Base-by-base conservation (phyloP, 306 rosid genomes). In the Echinosophora koreensis region DNA sequence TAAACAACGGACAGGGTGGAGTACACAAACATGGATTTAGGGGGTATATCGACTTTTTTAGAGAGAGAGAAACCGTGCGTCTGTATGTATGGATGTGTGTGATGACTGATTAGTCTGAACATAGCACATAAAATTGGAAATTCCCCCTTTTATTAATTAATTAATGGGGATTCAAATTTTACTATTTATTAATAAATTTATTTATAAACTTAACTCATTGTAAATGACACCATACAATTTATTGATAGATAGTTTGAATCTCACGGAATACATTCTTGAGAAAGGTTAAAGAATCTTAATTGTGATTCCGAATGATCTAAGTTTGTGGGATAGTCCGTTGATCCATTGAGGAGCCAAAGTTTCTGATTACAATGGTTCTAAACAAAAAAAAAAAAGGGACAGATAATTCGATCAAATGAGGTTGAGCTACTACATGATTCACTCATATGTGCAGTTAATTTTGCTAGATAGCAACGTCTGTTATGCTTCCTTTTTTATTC, bases 1-100 rank as follows among this genome's bases (percentile, higher is more conserved):
- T 86, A 52, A 76, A 81, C 62, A 66, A 47, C 17, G 63, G 82
- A 76, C 88, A 76, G 84, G 52, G 35, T 17, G 82, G 74, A 49
- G 4, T 14, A 39, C 6, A 28, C 10, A 10, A 41, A 18, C 66
- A 41, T 2, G 64, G 60, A 63, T 62, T 56, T 59, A 52, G 18
- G 46, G 12, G 18, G 18, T 28, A 16, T 62, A 7, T 72, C 3
- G 54, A 39, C 67, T 60, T 75, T 76, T 60, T 68, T 50, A 22
- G 69, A 52, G 81, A 17, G 5, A 17, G 15, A 57, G 8, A 16
- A 57, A 56, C 49, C 46, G 0, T 44, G 50, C n/a, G n/a, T n/a
- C n/a, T n/a, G n/a, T n/a, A n/a, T n/a, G n/a, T n/a, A n/a, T n/a
- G n/a, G 10, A 13, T 10, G 5, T 34, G 35, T 64, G 22, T 38